These are phyloP conservation scores for Solanum tarapatanum DNA, from an alignment of 257 asterid genomes.

Conservation along the genomic window DNA sequence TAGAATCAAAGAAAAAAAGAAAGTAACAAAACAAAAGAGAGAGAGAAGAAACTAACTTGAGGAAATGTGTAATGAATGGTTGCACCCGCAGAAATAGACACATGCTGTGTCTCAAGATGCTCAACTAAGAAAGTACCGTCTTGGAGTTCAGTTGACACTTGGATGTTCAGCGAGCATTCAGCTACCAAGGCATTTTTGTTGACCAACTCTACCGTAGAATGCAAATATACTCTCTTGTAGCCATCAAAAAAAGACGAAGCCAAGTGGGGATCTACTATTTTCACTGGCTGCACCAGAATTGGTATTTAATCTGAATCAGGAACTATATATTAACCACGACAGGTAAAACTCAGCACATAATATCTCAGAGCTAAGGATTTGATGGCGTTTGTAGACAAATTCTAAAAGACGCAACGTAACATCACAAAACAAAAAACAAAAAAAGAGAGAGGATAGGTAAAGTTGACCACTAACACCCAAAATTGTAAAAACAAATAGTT, in stretches of 20 bases:
- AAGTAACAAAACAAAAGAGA: not conserved
- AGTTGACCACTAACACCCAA: not conserved
- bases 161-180: conserved; percentile 73
- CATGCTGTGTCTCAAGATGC: conserved; percentile 52
- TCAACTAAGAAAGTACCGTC: conserved; percentile 49
- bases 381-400: not conserved
- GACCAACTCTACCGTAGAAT: conserved; percentile 62
- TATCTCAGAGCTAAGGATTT: not conserved
- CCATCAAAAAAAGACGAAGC: conserved; percentile 70
- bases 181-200: conserved; percentile 49
- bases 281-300: conserved; percentile 81
- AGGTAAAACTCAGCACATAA: not conserved
- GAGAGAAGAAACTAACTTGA: conserved; percentile 42
- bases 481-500: not conserved
- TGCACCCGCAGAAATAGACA: conserved; percentile 60
- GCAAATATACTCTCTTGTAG: conserved; percentile 60
- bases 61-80: conserved; percentile 60
- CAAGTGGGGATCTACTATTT: conserved; percentile 89
- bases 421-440: not conserved
- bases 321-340: conserved; percentile 3
- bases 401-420: not conserved
- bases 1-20: not conserved
- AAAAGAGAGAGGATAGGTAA: not conserved
- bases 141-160: conserved; percentile 73
- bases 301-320: conserved; percentile 10